Base-by-base conservation (phyloP, 805 yeast species). In the Candida anglica region DNA sequence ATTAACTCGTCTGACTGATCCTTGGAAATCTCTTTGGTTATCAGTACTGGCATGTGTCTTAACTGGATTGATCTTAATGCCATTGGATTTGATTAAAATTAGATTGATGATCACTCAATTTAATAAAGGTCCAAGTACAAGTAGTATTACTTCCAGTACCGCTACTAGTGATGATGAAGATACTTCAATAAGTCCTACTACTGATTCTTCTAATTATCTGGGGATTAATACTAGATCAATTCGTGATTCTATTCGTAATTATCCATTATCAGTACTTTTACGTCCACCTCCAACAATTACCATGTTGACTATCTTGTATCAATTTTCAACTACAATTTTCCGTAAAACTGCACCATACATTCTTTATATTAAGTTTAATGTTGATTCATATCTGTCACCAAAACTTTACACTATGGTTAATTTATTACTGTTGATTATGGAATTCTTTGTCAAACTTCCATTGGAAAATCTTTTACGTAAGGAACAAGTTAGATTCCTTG, bases 391-490 rank as follows among this genome's bases (percentile, higher is more conserved):
- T 53, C 70, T 74, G 36, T 70, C 83, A 15, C 86, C 91, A 3
- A 63, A 66, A 14, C 46, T 76, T 17, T 84, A 74, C 58, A 77
- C 80, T 18, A 41, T 80, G 6, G 66, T 76, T 19, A 75, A 77
- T 33, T 66, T 91, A 37, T 38, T 71, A 2, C 68, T 85, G n/a
- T 75, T 83, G 33, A 60, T 82, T 15, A 37, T 77, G 30, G 95
- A 87, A 44, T 67, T 91, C 25, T 75, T 82, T 40, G 69, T 88
- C 36, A 81, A 79, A 52, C 66, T 93, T 41, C 98, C 98, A 3
- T 72, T 88, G 33, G 98, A 91, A 50, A 88, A 95, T 10, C 56
- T 91, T 27, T 71, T 86, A 39, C 70, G 94, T 40, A 77, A 96
- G 43, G 88, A 91, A 11, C 97, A 91, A 53, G 76, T 87, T 7